Evolutionary conservation across 495 filamentous ascomycete species (phyloP), one percentile per base, ranked within the genome.

Genomic region (Penicillium simplicissimum): DNA sequence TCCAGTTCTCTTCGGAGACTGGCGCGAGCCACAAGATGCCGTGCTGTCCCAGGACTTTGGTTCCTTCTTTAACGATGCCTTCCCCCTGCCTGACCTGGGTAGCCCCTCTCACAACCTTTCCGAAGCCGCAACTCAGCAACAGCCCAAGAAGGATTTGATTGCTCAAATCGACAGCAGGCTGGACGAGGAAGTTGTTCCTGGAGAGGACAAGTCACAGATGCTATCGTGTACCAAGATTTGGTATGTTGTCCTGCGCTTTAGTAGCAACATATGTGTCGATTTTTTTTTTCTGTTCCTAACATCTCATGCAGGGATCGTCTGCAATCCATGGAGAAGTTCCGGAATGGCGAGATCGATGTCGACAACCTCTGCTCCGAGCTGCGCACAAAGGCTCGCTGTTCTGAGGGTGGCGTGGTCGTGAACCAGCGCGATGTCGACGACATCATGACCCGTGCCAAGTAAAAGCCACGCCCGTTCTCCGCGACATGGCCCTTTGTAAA

Each of bases 321-420:
- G 36, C 90, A 94, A 79, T 83, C 83, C 25, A 95, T 93, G 73
- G 89, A 92, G 52, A 91, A 88, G 68, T 95, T 95, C 69, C 88
- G 89, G 66, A 88, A 84, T 51, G 93, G 92, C 65, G 90, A 94
- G 63, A 86, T 97, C 61, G 95, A 99, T 65, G 88, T 99, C 65
- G 96, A 99, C 70, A 84, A 85, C 56, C 83, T 99, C 13, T 99
- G 96, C 76, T 87, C 89, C 7, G 93, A 99, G 63, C 84, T 99
- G n/a, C 89, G 93, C 59, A 89, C 90, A 67, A 99, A 99, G 77
- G 96, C 96, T 48, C 93, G 93, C 71, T 99, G 96, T 71, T 96
- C 92, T 1, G 95, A 96, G 69, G 86, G 82, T 28, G 94, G 95
- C 31, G 90, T 94, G n/a, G 92, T 97, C 23, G 89, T 98, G 52